phyloP scores from a whole-genome alignment of 164 flowering plant genomes.

The Sedum album region DNA sequence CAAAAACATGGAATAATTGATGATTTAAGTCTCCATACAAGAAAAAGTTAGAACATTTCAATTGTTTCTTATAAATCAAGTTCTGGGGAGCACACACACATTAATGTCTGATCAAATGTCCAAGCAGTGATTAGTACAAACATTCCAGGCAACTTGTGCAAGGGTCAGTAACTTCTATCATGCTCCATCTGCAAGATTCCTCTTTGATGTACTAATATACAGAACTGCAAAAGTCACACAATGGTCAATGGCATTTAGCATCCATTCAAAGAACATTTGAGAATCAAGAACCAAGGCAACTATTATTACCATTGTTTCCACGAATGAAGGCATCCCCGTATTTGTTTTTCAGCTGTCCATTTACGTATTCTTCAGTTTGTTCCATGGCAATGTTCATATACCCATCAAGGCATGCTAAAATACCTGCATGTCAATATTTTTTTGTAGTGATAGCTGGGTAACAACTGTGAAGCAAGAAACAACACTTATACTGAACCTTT shows the following conservation, averaged over 20 bases:
- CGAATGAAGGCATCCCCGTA: conserved; percentile 98
- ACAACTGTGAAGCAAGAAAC: background rate
- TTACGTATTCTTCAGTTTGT: conserved; percentile 97
- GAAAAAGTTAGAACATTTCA: too few relatives aligned
- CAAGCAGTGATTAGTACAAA: background rate
- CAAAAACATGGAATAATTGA: too few relatives aligned
- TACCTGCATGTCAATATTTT: conserved; percentile 79
- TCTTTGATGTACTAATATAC: conserved; percentile 87
- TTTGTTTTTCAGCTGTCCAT: conserved; percentile 93
- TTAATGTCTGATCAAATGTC: background rate
- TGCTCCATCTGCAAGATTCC: conserved; percentile 75
- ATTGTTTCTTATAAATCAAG: too few relatives aligned
- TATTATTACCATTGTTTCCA: conserved; percentile 77
- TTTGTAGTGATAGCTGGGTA: too few relatives aligned
- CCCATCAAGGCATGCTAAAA: conserved; percentile 92
- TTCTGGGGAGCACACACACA: background rate
- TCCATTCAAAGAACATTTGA: background rate
- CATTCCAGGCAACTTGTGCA: background rate
- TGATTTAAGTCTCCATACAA: too few relatives aligned
- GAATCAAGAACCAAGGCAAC: background rate
- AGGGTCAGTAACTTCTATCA: conserved; percentile 16
- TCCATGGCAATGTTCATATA: conserved; percentile 99
- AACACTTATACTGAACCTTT: background rate
- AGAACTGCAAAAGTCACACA: conserved; percentile 48
- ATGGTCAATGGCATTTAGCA: background rate